Conservation (phyloP, 345 rosid genomes). For the Brassica nigra region DNA sequence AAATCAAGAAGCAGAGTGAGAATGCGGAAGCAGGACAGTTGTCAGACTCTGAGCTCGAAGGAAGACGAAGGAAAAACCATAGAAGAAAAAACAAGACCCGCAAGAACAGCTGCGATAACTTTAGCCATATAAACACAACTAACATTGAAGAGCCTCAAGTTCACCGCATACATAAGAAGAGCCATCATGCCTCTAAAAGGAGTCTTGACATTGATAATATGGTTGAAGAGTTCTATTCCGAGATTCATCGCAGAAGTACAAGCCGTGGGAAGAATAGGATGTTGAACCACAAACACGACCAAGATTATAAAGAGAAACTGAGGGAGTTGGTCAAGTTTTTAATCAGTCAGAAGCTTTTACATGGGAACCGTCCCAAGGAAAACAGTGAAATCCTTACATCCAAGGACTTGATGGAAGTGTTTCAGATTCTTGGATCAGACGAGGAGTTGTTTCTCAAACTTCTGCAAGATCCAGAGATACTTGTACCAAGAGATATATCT, state of each 20-base stretch:
- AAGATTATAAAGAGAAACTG: constrained; percentile 65
- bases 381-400: constrained; percentile 54
- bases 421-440: constrained; percentile 73
- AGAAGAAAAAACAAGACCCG: constrained; percentile 58
- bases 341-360: constrained; percentile 62
- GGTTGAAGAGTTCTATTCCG: constrained; percentile 68
- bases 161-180: constrained; percentile 35
- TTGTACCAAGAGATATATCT: constrained; percentile 47
- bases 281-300: constrained; percentile 39
- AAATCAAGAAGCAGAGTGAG: constrained; percentile 44
- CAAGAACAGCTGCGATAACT: constrained; percentile 57
- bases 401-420: constrained; percentile 78
- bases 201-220: constrained; percentile 58
- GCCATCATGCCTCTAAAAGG: constrained; percentile 35
- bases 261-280: constrained; percentile 45
- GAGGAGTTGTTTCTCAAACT: constrained; percentile 79
- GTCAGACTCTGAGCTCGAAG: constrained; percentile 51
- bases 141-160: constrained; percentile 43
- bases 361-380: constrained; percentile 54
- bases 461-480: constrained; percentile 73
- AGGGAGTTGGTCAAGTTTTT: constrained; percentile 68
- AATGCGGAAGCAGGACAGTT: constrained; percentile 49
- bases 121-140: constrained; percentile 43
- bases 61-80: constrained; percentile 48
- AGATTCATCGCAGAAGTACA: constrained; percentile 60